Percentiles rank a stretch among this genome's conserved stretches.
phyloP scores from a whole-genome alignment of 495 filamentous ascomycete species.

The Daldinia bambusicola region DNA sequence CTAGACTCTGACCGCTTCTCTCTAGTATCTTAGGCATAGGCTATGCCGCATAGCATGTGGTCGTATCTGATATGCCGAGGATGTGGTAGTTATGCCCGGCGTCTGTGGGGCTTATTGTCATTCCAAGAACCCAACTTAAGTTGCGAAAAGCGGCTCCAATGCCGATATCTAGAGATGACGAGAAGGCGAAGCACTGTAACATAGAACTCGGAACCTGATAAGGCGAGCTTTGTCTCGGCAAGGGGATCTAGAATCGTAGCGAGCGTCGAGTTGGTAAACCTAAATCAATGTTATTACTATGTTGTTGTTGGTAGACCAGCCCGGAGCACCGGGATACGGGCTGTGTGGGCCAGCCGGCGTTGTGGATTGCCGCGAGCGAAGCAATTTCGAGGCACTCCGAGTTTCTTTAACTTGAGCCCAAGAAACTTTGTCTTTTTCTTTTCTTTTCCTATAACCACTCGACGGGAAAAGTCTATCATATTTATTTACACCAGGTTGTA shows the following conservation, averaged over 20 bases:
- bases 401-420: not conserved
- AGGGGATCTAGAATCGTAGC: constrained; percentile 16
- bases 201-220: not conserved
- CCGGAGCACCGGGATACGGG: constrained; percentile 12
- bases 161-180: constrained; percentile 16
- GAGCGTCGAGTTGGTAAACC: constrained; percentile 8
- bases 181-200: constrained; percentile 3
- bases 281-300: constrained; percentile 3
- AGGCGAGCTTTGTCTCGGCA: constrained; percentile 6
- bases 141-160: constrained; percentile 34
- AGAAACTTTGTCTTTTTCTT: constrained; percentile 10
- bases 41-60: constrained; percentile 24
- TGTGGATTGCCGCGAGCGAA: not conserved
- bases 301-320: constrained; percentile 18
- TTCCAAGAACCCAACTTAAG: constrained; percentile 5
- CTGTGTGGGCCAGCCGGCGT: constrained; percentile 3
- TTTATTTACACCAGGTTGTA: not conserved
- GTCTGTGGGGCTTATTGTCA: constrained; percentile 22
- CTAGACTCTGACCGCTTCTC: not conserved
- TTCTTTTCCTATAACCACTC: not conserved
- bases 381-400: not conserved
- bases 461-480: constrained; percentile 21
- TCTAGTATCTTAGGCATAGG: not conserved
- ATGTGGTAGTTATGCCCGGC: constrained; percentile 8
- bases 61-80: constrained; percentile 28